A percentile compares a stretch with the other conserved stretches of the same genome.
Conservation (phyloP, 75 land plant genomes). For the Isoetes taiwanensis region DNA sequence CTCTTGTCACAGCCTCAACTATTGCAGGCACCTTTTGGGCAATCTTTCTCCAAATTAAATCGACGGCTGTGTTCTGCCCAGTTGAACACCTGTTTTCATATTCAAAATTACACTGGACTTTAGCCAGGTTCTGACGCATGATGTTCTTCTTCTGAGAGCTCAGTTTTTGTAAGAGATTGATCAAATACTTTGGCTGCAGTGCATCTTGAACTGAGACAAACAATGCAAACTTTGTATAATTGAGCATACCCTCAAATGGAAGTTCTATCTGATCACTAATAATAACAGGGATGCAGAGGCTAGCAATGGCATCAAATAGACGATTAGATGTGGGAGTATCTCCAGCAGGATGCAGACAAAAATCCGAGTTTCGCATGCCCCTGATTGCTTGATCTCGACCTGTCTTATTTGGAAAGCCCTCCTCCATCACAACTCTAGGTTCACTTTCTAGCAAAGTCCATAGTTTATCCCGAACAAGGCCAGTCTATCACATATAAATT, state of each 20-base stretch:
- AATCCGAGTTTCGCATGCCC: conserved; percentile 67
- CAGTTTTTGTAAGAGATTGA: conserved; percentile 32
- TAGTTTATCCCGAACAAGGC: conserved; percentile 59
- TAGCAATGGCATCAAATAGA: conserved; percentile 74
- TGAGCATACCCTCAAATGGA: conserved; percentile 78
- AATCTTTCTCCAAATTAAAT: conserved; percentile 71
- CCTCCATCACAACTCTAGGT: conserved; percentile 57
- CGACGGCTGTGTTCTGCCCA: conserved; percentile 68
- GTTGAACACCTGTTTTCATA: conserved; percentile 54
- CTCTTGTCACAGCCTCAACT: conserved; percentile 49
- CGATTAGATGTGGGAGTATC: conserved; percentile 89
- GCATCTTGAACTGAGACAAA: conserved; percentile 69
- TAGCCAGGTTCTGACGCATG: conserved; percentile 43
- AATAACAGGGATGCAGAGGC: conserved; percentile 79
- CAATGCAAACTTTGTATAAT: conserved; percentile 51
- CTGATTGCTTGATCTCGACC: conserved; percentile 66
- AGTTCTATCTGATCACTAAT: conserved; percentile 81
- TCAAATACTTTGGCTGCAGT: conserved; percentile 53
- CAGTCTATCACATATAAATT: conserved; percentile 35
- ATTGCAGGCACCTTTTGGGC: conserved; percentile 55
- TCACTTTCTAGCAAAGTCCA: conserved; percentile 60
- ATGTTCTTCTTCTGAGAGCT: conserved; percentile 22
- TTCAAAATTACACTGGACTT: conserved; percentile 45
- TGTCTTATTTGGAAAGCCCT: conserved; percentile 81
- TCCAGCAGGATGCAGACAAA: conserved; percentile 89